Evolutionary conservation across 2,329 filamentous ascomycete species (phyloP).

Genomic region (Zasmidium cellare): DNA sequence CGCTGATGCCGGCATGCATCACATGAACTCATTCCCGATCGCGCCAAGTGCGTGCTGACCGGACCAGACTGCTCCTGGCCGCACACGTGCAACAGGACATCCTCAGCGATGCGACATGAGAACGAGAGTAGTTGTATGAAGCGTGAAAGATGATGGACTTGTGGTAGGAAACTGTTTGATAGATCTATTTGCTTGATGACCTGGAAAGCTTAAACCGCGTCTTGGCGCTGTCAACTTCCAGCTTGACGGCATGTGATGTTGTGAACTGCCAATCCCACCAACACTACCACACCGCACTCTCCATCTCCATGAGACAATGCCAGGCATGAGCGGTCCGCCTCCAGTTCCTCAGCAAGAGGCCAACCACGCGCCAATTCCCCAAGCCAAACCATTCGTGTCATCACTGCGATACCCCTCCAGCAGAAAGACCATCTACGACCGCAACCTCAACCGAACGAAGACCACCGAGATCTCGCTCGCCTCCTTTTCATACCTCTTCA

Average conservation of each 20-base stretch:
- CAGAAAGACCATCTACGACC: conserved; percentile 97
- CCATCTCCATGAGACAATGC: conserved; percentile 11
- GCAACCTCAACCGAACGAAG: conserved; percentile 86
- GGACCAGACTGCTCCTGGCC: too few species aligned
- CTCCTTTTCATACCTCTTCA: conserved; percentile 93
- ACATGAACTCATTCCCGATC: too few species aligned
- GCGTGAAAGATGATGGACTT: too few species aligned
- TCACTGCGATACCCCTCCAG: conserved; percentile 86
- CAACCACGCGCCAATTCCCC: conserved; percentile 28
- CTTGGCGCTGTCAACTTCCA: not conserved
- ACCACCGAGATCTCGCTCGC: conserved; percentile 87
- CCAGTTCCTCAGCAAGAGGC: conserved; percentile 16
- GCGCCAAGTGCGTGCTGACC: too few species aligned
- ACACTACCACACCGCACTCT: not conserved
- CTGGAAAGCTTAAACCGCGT: not conserved
- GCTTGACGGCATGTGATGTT: not conserved
- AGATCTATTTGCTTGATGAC: not conserved
- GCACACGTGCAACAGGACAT: too few species aligned
- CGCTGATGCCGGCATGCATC: not conserved
- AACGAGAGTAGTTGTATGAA: too few species aligned
- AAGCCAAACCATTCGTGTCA: conserved; percentile 35
- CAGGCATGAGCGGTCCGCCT: conserved; percentile 17
- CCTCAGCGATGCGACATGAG: too few species aligned
- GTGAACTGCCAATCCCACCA: not conserved
- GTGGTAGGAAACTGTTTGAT: too few species aligned